A percentile compares a stretch with the other conserved stretches of the same genome.
These are phyloP conservation scores for Sherardia arvensis DNA, from an alignment of 257 asterid genomes.

Conservation along the genomic window DNA sequence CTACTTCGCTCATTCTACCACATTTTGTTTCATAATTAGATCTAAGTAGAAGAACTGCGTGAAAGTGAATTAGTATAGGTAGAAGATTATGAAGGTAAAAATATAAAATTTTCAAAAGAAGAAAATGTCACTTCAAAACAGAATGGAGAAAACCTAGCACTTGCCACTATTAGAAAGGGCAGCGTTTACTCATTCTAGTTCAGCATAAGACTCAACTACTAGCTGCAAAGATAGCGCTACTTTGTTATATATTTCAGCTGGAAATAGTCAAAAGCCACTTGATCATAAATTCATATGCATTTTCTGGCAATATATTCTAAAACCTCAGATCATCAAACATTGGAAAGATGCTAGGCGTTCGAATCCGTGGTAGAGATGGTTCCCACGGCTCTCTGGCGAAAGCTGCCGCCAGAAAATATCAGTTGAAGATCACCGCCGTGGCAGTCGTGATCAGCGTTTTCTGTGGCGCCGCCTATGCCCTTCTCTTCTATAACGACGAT, in stretches of 20 bases:
- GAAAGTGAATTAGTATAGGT: too few species aligned
- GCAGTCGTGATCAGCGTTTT: conserved; percentile 37
- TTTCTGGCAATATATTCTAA: background rate
- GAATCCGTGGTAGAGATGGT: too few species aligned
- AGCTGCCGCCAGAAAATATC: conserved; percentile 22
- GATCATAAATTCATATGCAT: too few species aligned
- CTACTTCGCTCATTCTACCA: too few species aligned
- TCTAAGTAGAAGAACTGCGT: background rate
- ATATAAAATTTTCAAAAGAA: too few species aligned
- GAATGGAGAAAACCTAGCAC: background rate
- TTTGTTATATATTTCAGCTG: background rate
- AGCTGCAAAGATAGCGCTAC: background rate
- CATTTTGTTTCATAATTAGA: background rate
- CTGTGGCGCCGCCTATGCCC: conserved; percentile 39
- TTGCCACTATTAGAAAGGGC: background rate
- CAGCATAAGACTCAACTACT: too few species aligned
- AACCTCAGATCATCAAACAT: background rate
- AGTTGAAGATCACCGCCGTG: conserved; percentile 31
- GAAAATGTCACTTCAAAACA: background rate
- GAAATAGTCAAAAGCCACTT: background rate
- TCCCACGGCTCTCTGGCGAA: conserved; percentile 31
- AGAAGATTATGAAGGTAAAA: too few species aligned
- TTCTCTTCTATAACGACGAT: too few species aligned
- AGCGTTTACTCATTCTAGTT: too few species aligned
- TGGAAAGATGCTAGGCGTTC: background rate